These are phyloP conservation scores for Ogataea paraovalis DNA, from an alignment of 805 yeast genomes.

Conservation along the genomic window DNA sequence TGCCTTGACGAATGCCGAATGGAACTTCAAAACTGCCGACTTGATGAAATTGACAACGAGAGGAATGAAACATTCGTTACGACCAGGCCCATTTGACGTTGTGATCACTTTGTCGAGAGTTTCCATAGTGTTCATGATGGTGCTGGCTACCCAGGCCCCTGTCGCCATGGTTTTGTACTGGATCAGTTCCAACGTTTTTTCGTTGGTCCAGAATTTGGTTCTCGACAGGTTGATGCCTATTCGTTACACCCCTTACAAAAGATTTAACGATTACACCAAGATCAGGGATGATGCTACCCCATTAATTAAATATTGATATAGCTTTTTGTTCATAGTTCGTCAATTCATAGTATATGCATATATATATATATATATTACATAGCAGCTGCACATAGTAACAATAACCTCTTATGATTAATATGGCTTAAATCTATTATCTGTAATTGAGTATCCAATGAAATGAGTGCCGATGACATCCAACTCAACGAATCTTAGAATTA, in stretches of 20 bases:
- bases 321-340: background rate
- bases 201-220: conserved; percentile 69
- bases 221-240: conserved; percentile 67
- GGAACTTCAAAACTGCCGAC: conserved; percentile 66
- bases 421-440: background rate
- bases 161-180: conserved; percentile 80
- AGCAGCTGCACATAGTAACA: no score
- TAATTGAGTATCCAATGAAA: background rate
- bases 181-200: conserved; percentile 79
- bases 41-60: conserved; percentile 40
- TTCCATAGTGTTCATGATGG: conserved; percentile 77
- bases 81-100: conserved; percentile 60
- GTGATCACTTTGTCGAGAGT: conserved; percentile 68
- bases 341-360: background rate
- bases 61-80: conserved; percentile 38
- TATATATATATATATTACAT: background rate
- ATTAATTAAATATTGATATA: conserved; percentile 11
- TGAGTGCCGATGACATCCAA: background rate
- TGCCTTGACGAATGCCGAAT: conserved; percentile 75
- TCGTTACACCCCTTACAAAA: conserved; percentile 40
- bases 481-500: background rate
- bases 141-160: conserved; percentile 82
- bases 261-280: conserved; percentile 14
- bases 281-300: conserved; percentile 12
- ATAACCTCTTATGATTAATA: no score